Conservation (phyloP, 805 yeast species). For the Zygoascus flipseniorum region DNA sequence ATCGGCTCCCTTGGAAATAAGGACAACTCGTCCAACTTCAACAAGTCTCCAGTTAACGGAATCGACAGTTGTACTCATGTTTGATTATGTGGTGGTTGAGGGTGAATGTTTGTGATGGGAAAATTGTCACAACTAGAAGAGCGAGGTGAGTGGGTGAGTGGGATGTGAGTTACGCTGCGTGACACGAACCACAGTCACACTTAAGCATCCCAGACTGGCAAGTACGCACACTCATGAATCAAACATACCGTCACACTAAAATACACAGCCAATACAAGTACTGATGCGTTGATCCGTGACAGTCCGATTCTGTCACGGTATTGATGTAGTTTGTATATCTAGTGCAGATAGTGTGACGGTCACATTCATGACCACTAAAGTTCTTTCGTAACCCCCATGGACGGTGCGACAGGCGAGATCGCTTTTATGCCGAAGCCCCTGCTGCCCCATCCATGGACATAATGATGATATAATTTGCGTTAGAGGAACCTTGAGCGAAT, state of each 20-base stretch:
- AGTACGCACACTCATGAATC: no score
- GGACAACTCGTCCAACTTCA: slow-evolving; percentile 98
- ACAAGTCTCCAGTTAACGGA: slow-evolving; percentile 99
- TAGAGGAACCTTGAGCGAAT: slow-evolving; percentile 5
- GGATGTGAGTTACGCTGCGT: neutral
- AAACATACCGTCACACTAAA: no score
- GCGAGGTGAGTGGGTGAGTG: slow-evolving; percentile 4
- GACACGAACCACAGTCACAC: neutral
- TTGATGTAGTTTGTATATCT: neutral
- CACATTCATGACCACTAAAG: no score
- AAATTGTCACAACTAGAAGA: neutral
- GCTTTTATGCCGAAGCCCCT: neutral
- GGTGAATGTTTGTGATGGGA: neutral
- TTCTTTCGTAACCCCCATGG: neutral
- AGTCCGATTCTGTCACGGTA: neutral
- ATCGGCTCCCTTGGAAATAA: slow-evolving; percentile 66
- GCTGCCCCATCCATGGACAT: neutral
- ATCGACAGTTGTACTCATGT: slow-evolving; percentile 76
- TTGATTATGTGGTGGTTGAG: slow-evolving; percentile 11
- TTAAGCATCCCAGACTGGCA: no score
- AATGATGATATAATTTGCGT: slow-evolving; percentile 17
- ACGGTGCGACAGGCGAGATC: neutral
- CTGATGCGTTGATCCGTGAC: neutral
- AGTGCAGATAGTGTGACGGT: no score
- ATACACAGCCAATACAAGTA: neutral